phyloP scores from a whole-genome alignment of 2,329 filamentous ascomycete genomes.

The Zasmidium angulare region DNA sequence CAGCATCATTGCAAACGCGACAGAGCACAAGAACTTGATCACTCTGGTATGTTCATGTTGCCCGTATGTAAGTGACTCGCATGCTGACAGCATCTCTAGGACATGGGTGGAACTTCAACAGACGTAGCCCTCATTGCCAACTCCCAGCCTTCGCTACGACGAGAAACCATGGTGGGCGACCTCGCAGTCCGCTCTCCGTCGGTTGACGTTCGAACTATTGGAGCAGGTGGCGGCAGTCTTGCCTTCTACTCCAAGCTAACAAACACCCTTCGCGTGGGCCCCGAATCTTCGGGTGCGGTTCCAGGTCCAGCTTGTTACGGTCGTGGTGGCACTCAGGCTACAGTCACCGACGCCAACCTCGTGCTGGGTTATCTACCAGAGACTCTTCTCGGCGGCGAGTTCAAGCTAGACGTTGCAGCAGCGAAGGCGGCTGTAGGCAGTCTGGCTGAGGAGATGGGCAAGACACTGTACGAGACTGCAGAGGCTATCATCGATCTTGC shows the following conservation, averaged over 20 bases:
- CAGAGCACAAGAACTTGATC: constrained; percentile 29
- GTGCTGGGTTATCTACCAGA: constrained; percentile 29
- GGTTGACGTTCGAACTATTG: constrained; percentile 28
- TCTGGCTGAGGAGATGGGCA: constrained; percentile 29
- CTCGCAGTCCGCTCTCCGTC: constrained; percentile 27
- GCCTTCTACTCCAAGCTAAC: constrained; percentile 28
- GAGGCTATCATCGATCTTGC: constrained; percentile 30
- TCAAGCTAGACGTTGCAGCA: constrained; percentile 28
- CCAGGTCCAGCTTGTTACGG: constrained; percentile 29
- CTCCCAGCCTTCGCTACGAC: constrained; percentile 23
- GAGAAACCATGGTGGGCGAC: constrained; percentile 30
- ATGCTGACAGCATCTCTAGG: constrained; percentile 4
- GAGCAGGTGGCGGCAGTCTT: constrained; percentile 28
- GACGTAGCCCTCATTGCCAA: constrained; percentile 29
- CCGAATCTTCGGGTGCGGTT: constrained; percentile 25
- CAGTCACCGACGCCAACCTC: constrained; percentile 28
- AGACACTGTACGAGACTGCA: constrained; percentile 26
- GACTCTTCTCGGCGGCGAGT: constrained; percentile 27
- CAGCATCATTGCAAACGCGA: constrained; percentile 29
- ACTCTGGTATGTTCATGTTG: constrained; percentile 9
- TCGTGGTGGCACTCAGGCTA: constrained; percentile 27
- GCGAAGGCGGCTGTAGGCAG: constrained; percentile 22
- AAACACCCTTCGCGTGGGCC: constrained; percentile 28
- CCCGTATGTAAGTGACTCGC: no score
- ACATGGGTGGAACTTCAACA: constrained; percentile 29